Base-by-base conservation (phyloP, 2,329 filamentous ascomycete genomes). In the Trichophyton schoenleinii region DNA sequence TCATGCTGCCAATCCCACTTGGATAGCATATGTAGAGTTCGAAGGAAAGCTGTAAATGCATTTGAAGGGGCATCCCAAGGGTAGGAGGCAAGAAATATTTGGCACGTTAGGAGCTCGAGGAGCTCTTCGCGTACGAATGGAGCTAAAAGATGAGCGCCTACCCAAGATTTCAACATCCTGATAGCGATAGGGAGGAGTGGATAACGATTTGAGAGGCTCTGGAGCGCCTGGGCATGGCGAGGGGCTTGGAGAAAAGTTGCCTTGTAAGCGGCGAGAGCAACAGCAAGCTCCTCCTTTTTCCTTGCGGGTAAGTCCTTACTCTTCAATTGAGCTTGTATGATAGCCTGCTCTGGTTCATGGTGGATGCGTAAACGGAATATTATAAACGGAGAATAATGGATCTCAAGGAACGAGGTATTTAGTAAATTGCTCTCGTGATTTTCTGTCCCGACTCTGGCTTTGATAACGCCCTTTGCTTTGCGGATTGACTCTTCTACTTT, bases 1-100 rank as follows among this genome's bases (percentile, higher is more conserved):
- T 91, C 86, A 6, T 85, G 80, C 31, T 88, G 84, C 94, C 94
- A 99, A 71, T 97, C 90, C 91, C 94, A 99, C 48, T 85, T 81
- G 0, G 91, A 84, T 13, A 99, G 79, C 72, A 92, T 87, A 36
- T 86, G 78, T 1, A 99, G 78, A 0, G 89, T 88, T 22, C 91
- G 85, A 31, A 95, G 75, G 70, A 99, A 92, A 3, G 89, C 94
- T 0, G 87, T 87, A 67, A 85, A 85, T 8, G 87, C 80, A 67
- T 87, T 92, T 0, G 87, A 87, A 0, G 95, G 92, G 0, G 82
- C 77, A 42, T 82, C 77, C 87, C 89, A 96, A 0, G 94, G 91
- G 66, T 88, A 85, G 0, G 91, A 88, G 57, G 87, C 83, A 7
- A 94, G 77, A 75, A 97, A 99, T 15, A 85, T 83, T 59, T 86